Base-by-base conservation (phyloP, 306 rosid species). In the Abrus precatorius region DNA sequence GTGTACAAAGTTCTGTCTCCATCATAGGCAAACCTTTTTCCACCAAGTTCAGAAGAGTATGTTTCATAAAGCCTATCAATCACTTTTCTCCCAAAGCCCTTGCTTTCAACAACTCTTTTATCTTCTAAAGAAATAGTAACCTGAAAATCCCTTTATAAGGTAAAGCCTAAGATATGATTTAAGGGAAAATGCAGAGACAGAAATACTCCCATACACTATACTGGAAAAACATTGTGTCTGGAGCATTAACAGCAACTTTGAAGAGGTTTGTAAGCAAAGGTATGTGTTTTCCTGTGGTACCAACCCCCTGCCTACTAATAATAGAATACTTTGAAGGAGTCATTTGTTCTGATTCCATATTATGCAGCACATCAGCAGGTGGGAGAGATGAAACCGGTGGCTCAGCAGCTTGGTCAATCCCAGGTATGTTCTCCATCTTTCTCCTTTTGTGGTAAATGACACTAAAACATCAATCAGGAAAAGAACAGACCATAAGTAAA, bases 171-270 rank as follows among this genome's bases (percentile, higher is more conserved):
- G 56, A 45, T 36, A 3, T 8, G 48, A 60, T 7, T 33, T 61
- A 72, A 64, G 0, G 5, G 52, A 77, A 72, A 69, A 5, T 56
- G 20, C 84, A 62, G 45, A 56, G 68, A 62, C n/a, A 63, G n/a
- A 62, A 33, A 3, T 72, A 32, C 48, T 45, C 64, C 56, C 97
- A 74, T 91, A 95, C 99, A 84, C 53, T 87, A 70, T 95, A 95
- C 86, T 93, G 99, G 84, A 84, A 93, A 89, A 95, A 95, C 7
- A 85, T 75, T 36, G 97, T 90, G 81, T 95, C 93, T 3, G 89
- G 87, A 75, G 57, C 85, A 59, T 62, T 75, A 38, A 86, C 72
- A 43, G 91, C 80, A 69, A 90, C 98, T 83, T 84, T 83, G 53
- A 90, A 95, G 86, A 90, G 91, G 79, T 95, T 95, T 34, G 90